A percentile compares a stretch with the other conserved stretches of the same genome.
phyloP scores from a whole-genome alignment of 2,329 filamentous ascomycete species.

The Paecilomyces sp. region DNA sequence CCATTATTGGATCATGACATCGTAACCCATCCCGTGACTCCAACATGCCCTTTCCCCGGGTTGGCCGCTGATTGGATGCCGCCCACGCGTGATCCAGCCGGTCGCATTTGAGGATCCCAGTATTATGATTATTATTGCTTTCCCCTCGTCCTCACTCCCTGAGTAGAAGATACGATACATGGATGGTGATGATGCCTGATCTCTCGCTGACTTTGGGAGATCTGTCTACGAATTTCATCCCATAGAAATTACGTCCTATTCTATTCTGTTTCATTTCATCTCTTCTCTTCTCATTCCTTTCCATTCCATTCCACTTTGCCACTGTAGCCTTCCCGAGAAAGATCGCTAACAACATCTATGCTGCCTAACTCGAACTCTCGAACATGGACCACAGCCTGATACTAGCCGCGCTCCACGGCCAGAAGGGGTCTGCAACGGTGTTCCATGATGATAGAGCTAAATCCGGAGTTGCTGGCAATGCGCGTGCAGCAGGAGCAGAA shows the following conservation, averaged over 20 bases:
- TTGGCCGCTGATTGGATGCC: background rate
- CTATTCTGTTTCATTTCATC: no score
- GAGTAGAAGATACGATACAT: no score
- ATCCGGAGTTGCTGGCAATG: slow-evolving; percentile 11
- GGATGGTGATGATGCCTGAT: background rate
- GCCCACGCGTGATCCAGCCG: background rate
- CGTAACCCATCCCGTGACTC: background rate
- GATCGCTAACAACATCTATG: background rate
- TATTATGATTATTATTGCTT: no score
- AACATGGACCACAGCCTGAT: background rate
- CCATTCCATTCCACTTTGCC: no score
- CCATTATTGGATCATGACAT: background rate
- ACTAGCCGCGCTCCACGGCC: background rate
- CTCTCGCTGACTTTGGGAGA: background rate
- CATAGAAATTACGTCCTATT: no score
- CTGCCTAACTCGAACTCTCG: background rate
- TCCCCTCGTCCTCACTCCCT: no score
- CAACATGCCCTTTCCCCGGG: background rate
- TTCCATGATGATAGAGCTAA: slow-evolving; percentile 29
- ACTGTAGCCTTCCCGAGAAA: no score
- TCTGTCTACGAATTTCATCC: no score
- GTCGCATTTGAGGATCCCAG: background rate
- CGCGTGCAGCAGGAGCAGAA: slow-evolving; percentile 15
- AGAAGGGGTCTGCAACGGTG: background rate
- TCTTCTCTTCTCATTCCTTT: no score